Evolutionary conservation across 352 stramenopile genomes (phyloP).

Genomic region (Pythium pyrilobum): DNA sequence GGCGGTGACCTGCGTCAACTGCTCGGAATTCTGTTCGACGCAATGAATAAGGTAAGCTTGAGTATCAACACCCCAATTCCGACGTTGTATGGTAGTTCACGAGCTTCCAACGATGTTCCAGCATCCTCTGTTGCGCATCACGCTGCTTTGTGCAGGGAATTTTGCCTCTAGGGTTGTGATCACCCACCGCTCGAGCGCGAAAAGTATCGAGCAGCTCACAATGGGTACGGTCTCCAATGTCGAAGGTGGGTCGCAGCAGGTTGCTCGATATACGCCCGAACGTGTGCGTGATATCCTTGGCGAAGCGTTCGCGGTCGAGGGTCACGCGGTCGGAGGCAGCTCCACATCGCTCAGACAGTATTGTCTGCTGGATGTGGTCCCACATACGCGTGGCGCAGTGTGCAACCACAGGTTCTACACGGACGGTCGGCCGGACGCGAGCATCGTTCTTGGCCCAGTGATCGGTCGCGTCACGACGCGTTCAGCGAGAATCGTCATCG

Average conservation of each 20-base stretch:
- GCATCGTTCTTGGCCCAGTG: constrained; percentile 52
- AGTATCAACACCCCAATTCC: neutral
- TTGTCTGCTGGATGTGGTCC: constrained; percentile 37
- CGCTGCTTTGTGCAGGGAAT: constrained; percentile 36
- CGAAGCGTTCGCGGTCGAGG: constrained; percentile 1
- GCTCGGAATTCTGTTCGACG: constrained; percentile 6
- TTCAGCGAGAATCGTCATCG: constrained; percentile 52
- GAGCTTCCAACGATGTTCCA: no score
- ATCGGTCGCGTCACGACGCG: constrained; percentile 50
- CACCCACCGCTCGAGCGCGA: constrained; percentile 15
- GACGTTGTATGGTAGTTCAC: no score
- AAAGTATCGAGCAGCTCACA: constrained; percentile 42
- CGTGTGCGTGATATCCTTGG: neutral
- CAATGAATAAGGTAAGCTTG: constrained; percentile 5
- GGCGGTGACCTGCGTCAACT: neutral
- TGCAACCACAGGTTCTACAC: constrained; percentile 33
- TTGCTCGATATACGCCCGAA: neutral
- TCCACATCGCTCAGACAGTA: constrained; percentile 28
- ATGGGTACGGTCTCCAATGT: constrained; percentile 36
- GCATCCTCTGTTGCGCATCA: constrained; percentile 30
- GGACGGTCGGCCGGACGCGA: constrained; percentile 28
- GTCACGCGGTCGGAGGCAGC: neutral
- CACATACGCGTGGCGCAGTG: constrained; percentile 32
- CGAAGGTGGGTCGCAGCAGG: neutral
- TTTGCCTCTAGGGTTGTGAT: constrained; percentile 32